Conservation (phyloP, 2,329 filamentous ascomycete species). For the Aureobasidium sp. region DNA sequence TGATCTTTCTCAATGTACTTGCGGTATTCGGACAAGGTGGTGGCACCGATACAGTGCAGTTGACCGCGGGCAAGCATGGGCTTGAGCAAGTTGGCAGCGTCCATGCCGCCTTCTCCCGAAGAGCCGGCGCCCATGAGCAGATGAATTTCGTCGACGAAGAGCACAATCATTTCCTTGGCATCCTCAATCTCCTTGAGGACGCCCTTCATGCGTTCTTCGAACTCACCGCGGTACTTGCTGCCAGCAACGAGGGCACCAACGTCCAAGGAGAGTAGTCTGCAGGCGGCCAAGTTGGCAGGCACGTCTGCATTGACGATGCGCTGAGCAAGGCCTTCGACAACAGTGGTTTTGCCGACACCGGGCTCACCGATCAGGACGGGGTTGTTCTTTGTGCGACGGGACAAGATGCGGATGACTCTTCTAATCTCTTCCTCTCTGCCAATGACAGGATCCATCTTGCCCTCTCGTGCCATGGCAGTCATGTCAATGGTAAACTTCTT, state of each 20-base stretch:
- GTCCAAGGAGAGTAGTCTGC: constrained; percentile 89
- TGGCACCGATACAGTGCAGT: constrained; percentile 95
- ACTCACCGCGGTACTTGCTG: constrained; percentile 97
- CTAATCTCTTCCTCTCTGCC: constrained; percentile 93
- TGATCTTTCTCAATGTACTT: constrained; percentile 99
- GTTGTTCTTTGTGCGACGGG: constrained; percentile 95
- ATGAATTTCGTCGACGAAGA: constrained; percentile 98
- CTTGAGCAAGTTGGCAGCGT: constrained; percentile 94
- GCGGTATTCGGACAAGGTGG: constrained; percentile 88
- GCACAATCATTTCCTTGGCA: constrained; percentile 91
- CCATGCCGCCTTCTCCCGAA: constrained; percentile 95
- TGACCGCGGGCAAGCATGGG: constrained; percentile 96
- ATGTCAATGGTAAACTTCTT: constrained; percentile 99
- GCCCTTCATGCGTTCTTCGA: constrained; percentile 98
- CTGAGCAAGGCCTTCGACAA: constrained; percentile 90
- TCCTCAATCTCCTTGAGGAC: constrained; percentile 95
- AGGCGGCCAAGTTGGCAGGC: constrained; percentile 87
- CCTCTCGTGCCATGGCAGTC: constrained; percentile 91
- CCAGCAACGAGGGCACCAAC: constrained; percentile 92
- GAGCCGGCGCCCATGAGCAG: constrained; percentile 95
- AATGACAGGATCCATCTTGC: constrained; percentile 96
- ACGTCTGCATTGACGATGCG: constrained; percentile 96
- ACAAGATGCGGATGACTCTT: constrained; percentile 84
- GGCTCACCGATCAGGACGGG: constrained; percentile 96
- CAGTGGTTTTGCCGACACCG: constrained; percentile 96